Evolutionary conservation across 2,329 filamentous ascomycete species (phyloP).

Genomic region (Diplodia mutila): DNA sequence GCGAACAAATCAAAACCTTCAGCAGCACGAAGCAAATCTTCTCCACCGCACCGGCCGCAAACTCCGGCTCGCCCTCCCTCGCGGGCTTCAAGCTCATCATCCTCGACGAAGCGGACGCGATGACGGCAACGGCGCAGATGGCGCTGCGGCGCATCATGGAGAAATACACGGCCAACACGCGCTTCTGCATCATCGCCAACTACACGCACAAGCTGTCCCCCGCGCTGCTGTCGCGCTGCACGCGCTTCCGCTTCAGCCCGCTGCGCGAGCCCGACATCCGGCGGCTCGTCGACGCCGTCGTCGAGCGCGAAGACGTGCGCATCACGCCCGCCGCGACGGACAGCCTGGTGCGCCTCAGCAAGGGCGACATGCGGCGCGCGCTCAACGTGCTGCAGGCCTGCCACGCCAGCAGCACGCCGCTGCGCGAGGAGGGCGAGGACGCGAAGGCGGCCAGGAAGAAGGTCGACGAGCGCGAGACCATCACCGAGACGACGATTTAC

Average conservation of each 20-base stretch:
- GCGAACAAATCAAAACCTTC: constrained; percentile 98
- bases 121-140: constrained; percentile 99
- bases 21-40: constrained; percentile 98
- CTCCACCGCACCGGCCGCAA: constrained; percentile 59
- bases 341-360: constrained; percentile 82
- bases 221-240: constrained; percentile 89
- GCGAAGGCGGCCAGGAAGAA: constrained; percentile 44
- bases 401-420: constrained; percentile 80
- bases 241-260: constrained; percentile 91
- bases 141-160: constrained; percentile 97
- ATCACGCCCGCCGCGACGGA: constrained; percentile 81
- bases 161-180: constrained; percentile 96
- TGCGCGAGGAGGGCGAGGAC: constrained; percentile 53
- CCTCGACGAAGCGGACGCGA: constrained; percentile 97
- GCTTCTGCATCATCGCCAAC: constrained; percentile 98
- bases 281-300: constrained; percentile 82
- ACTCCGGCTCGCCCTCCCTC: constrained; percentile 54
- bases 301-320: constrained; percentile 82
- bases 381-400: constrained; percentile 96
- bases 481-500: constrained; percentile 91
- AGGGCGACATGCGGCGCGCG: constrained; percentile 93
- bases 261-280: constrained; percentile 87
- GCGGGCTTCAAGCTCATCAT: constrained; percentile 94
- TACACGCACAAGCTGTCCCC: constrained; percentile 98
- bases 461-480: constrained; percentile 76